phyloP scores from a whole-genome alignment of 208 protist species.

The Leishmania tarentolae region DNA sequence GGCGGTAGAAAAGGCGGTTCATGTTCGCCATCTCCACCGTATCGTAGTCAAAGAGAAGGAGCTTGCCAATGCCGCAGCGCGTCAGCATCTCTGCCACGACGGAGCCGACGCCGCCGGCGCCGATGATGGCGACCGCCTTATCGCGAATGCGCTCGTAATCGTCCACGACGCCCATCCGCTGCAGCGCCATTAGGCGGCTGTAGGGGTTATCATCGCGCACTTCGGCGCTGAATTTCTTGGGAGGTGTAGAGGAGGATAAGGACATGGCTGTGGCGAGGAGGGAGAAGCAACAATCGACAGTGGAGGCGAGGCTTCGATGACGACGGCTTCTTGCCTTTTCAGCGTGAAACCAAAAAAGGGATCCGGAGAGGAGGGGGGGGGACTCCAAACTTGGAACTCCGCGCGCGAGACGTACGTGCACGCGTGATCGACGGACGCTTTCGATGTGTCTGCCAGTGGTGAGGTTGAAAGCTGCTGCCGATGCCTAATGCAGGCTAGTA shows the following conservation, averaged over 20 bases:
- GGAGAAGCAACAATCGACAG: neutral
- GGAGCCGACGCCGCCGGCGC: slow-evolving; percentile 95
- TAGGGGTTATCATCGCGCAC: slow-evolving; percentile 96
- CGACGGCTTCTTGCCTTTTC: neutral
- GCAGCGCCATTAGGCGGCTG: slow-evolving; percentile 96
- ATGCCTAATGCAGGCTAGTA: neutral
- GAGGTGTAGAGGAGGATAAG: neutral
- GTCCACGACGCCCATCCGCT: slow-evolving; percentile 97
- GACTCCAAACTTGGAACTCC: neutral
- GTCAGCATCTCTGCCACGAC: slow-evolving; percentile 98
- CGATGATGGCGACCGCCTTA: slow-evolving; percentile 93
- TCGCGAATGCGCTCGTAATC: slow-evolving; percentile 96
- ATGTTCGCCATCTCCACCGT: slow-evolving; percentile 98
- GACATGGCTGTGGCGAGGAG: slow-evolving; percentile 4
- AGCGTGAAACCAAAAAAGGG: neutral
- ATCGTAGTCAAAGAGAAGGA: slow-evolving; percentile 98
- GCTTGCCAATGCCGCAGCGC: slow-evolving; percentile 97
- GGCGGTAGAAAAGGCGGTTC: slow-evolving; percentile 97
- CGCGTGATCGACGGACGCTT: neutral
- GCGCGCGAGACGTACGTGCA: neutral
- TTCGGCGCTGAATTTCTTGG: slow-evolving; percentile 78
- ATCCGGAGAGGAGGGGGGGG: no score
- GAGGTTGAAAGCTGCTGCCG: neutral
- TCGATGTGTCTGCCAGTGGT: neutral
- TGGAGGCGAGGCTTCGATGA: neutral